These are phyloP conservation scores for Penicillium rolfsii DNA, from an alignment of 2,329 filamentous ascomycete species.

Conservation along the genomic window DNA sequence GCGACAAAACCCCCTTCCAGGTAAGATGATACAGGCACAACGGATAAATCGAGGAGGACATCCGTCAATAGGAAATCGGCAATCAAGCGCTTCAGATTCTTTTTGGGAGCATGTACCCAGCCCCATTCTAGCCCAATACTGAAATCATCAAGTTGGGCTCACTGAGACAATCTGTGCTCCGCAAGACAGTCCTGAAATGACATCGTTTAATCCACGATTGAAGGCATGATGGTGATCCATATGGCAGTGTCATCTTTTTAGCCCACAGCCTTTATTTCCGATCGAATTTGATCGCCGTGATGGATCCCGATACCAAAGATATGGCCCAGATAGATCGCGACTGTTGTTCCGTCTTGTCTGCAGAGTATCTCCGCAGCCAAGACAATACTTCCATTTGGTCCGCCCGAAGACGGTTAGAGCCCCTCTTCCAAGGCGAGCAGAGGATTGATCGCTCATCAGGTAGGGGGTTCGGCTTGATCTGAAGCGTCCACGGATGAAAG, in stretches of 20 bases:
- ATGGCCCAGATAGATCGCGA: background rate
- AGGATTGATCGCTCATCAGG: slow-evolving; percentile 5
- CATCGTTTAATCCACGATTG: background rate
- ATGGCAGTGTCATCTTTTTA: background rate
- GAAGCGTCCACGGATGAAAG: slow-evolving; percentile 7
- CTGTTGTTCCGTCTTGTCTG: background rate
- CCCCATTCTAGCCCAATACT: slow-evolving; percentile 1
- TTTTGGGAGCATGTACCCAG: background rate
- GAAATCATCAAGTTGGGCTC: background rate
- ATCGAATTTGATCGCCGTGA: background rate
- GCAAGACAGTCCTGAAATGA: background rate
- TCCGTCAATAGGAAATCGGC: slow-evolving; percentile 20
- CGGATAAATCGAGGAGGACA: slow-evolving; percentile 7
- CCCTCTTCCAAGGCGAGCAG: slow-evolving; percentile 2
- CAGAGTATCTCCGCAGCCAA: background rate
- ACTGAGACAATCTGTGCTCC: background rate
- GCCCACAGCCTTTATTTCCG: background rate
- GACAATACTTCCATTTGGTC: slow-evolving; percentile 1
- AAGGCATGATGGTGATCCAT: background rate
- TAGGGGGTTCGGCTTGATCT: background rate
- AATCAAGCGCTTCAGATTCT: background rate
- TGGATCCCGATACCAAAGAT: background rate
- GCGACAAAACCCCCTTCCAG: slow-evolving; percentile 15
- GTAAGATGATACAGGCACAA: slow-evolving; percentile 10
- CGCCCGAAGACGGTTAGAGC: background rate